Conservation (phyloP, 352 stramenopile genomes). For the Aphanomyces astaci region DNA sequence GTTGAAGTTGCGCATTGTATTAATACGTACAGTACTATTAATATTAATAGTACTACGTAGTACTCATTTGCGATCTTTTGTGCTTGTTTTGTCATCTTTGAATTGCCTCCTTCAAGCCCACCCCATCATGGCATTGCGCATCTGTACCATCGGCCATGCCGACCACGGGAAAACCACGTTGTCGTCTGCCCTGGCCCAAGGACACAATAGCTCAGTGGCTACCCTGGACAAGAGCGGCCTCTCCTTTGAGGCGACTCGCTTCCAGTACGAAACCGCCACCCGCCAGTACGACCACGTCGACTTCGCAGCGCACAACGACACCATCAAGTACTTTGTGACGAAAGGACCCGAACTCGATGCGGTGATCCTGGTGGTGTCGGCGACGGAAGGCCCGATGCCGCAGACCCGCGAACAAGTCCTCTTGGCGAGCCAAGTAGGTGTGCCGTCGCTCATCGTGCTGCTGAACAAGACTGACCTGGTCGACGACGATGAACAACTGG, state of each 20-base stretch:
- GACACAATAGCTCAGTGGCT: too few relatives aligned
- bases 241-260: constrained; percentile 41
- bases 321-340: constrained; percentile 99
- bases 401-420: constrained; percentile 97
- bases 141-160: too few relatives aligned
- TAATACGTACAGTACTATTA: too few relatives aligned
- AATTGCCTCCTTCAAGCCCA: too few relatives aligned
- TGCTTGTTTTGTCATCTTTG: too few relatives aligned
- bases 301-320: constrained; percentile 94
- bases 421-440: constrained; percentile 87
- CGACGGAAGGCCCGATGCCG: constrained; percentile 92
- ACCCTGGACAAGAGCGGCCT: too few relatives aligned
- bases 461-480: constrained; percentile 96
- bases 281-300: constrained; percentile 96
- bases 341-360: constrained; percentile 95
- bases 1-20: too few relatives aligned
- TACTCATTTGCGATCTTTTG: too few relatives aligned
- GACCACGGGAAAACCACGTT: too few relatives aligned
- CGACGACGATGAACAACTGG: constrained; percentile 89
- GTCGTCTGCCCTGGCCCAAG: too few relatives aligned
- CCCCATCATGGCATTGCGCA: too few relatives aligned
- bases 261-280: constrained; percentile 90
- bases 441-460: constrained; percentile 90
- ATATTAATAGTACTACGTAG: too few relatives aligned
- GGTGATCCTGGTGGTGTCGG: constrained; percentile 84